Conservation (phyloP, 192 early-diverging fungal genomes). For the Entomortierella beljakovae region DNA sequence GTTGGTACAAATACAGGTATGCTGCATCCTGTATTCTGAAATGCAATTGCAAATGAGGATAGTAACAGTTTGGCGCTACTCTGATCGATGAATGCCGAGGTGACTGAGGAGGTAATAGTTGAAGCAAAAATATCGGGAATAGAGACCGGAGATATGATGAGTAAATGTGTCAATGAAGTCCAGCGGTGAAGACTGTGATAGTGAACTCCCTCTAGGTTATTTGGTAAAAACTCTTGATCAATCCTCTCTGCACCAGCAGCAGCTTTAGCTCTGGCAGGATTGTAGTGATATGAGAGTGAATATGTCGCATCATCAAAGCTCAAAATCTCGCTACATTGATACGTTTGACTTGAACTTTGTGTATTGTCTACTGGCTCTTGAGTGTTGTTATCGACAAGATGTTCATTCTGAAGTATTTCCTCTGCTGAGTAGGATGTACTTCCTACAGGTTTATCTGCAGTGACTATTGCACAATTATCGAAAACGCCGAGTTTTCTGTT, state of each 20-base stretch:
- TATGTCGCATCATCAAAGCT: constrained; percentile 57
- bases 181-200: constrained; percentile 75
- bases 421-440: neutral
- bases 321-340: constrained; percentile 52
- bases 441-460: neutral
- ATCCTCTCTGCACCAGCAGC: constrained; percentile 27
- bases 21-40: constrained; percentile 73
- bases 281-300: constrained; percentile 56
- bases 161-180: constrained; percentile 67
- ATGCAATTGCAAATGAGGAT: constrained; percentile 74
- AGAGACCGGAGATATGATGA: constrained; percentile 61
- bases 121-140: constrained; percentile 51
- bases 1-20: constrained; percentile 71
- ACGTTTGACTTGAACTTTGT: neutral
- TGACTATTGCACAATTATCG: constrained; percentile 21
- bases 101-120: constrained; percentile 12
- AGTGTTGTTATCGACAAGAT: neutral
- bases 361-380: neutral
- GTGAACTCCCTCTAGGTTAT: constrained; percentile 15
- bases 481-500: constrained; percentile 63
- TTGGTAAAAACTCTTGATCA: constrained; percentile 44
- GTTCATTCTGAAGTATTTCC: neutral
- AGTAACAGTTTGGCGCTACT: constrained; percentile 71
- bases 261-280: constrained; percentile 40
- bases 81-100: constrained; percentile 61